phyloP scores from a whole-genome alignment of 148 eudicot genomes.

The Oxyria digyna region DNA sequence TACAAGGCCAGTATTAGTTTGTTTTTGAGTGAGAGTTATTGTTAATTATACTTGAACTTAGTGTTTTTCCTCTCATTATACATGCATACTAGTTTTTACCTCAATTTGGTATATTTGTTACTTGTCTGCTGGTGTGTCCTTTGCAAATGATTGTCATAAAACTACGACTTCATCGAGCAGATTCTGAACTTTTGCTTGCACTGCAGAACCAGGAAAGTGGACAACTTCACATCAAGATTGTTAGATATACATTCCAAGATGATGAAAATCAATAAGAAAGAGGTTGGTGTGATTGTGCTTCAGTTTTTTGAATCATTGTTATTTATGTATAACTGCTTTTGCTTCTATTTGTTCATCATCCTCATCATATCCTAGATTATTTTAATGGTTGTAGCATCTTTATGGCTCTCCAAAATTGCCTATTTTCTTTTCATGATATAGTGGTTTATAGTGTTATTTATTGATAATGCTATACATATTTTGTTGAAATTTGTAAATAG shows the following conservation, averaged over 20 bases:
- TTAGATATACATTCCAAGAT: constrained; percentile 86
- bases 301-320: not conserved
- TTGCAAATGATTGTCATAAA: too few relatives aligned
- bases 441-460: not conserved
- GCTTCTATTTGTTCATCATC: not conserved
- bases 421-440: not conserved
- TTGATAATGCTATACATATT: not conserved
- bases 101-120: not conserved
- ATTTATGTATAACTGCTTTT: not conserved
- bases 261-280: constrained; percentile 63
- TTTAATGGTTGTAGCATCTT: not conserved
- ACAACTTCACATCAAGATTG: constrained; percentile 76
- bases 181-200: constrained; percentile 1
- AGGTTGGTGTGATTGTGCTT: constrained; percentile 32
- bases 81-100: not conserved
- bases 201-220: constrained; percentile 75
- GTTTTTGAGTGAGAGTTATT: not conserved
- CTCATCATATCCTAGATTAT: not conserved
- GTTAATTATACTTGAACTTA: not conserved
- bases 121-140: not conserved
- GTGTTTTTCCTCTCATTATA: not conserved
- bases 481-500: constrained; percentile 15
- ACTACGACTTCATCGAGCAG: not conserved
- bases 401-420: not conserved
- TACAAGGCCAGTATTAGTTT: too few relatives aligned